Evolutionary conservation across 1,284 basidiomycete genomes (phyloP), one percentile per base, ranked within the genome.

Genomic region (Inonotus hispidus): DNA sequence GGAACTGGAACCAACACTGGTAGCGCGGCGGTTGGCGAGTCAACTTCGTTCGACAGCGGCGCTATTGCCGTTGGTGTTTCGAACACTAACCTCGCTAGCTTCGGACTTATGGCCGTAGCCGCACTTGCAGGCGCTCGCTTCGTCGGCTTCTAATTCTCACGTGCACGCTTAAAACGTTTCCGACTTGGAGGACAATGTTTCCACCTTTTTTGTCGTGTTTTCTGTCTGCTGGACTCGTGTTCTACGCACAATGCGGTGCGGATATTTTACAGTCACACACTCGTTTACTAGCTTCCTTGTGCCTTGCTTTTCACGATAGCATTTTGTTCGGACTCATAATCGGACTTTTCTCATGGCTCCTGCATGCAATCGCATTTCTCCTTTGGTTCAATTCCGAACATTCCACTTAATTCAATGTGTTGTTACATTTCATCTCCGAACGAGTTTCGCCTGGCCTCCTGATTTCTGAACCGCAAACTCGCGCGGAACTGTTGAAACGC

Each of bases 31-130:
- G 67, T 68, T 43, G 72, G 70, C 35, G 57, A 59, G 8, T 65
- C 71, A 4, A 58, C 67, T 57, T 43, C 64, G 41, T 59, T 63
- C 50, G 60, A 53, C 53, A 73, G 71, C 32, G 56, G 49, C 58
- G 64, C 70, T 53, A 73, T 69, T 35, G 69, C 75, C 2, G 57
- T 73, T 29, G 75, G 67, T 69, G 61, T 69, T 67, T 64, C 67
- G 69, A 50, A 65, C 71, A 60, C 71, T 71, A 47, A 65, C 66
- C 56, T 68, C 32, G 32, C 32, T 32, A 32, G 32, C 32, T 32
- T 32, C 49, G 58, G 73, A 71, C 75, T 74, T 62, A 59, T 62
- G 57, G 56, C 56, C 23, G 61, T 23, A 37, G 61, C 56, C 5
- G 61, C 61, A 11, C n/a, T 62, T 16, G 61, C 56, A 13, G 61